Evolutionary conservation across 352 stramenopile species (phyloP), one percentile per base, ranked within the genome.

Genomic region (Globisporangium emineosum): DNA sequence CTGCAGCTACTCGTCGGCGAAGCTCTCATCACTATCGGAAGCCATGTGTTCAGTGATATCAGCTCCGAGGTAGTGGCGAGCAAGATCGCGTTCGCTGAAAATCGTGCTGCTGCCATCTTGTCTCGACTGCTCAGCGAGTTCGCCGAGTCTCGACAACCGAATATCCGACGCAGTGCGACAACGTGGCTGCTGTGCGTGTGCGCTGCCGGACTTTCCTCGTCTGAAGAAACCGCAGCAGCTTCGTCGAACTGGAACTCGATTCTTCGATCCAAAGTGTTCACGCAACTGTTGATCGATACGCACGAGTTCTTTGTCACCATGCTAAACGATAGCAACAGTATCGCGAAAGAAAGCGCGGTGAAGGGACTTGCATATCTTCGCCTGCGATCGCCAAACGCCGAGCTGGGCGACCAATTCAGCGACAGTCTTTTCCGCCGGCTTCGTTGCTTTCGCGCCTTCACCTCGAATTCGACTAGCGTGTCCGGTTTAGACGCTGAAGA

Each of bases 221-320:
- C 53, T 32, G 21, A 21, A 53, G 27, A n/a, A n/a, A 10, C 43
- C 43, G 30, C 29, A 19, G n/a, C 13, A 10, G 27, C 35, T 17
- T 40, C 57, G 6, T 42, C 66, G 19, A 75, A 71, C 2, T 89
- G 78, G 79, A 64, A 62, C 25, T 70, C 57, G 19, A 70, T 89
- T 25, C 57, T 79, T 8, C 32, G n/a, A 56, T 71, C 67, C 17
- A 17, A 64, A 13, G 50, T 57, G 23, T 79, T 78, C 54, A 74
- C 73, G 9, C 53, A 54, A 2, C 65, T 45, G 9, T 55, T 92
- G 2, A 35, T 92, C 13, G 57, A 72, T 5, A 67, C 83, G 1
- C 86, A 94, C 64, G 86, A 94, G 49, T 88, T 89, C 60, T 88
- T 91, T 29, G 77, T 93, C 43, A 84, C 83, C 23, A 89, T 93